Percentiles rank a stretch among this genome's conserved stretches.
Evolutionary conservation across 352 stramenopile species (phyloP).

Genomic region (Phytophthora melonis): DNA sequence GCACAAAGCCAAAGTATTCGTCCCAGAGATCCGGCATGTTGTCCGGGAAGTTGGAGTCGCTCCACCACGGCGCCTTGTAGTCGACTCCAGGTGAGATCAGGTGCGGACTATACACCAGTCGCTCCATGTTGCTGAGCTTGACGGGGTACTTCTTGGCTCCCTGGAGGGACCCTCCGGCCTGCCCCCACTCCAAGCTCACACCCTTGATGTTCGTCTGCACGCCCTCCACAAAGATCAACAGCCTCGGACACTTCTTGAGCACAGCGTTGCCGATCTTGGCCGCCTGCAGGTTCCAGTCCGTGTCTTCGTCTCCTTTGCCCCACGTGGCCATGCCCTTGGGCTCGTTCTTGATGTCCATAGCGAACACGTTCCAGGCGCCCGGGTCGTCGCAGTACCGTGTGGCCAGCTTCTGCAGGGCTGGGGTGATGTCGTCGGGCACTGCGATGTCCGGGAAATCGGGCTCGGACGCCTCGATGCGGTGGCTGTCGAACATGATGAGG

Average conservation of each 20-base stretch:
- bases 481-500: conserved; percentile 77
- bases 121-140: conserved; percentile 75
- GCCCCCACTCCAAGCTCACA: conserved; percentile 60
- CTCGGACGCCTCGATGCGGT: conserved; percentile 64
- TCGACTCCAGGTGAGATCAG: conserved; percentile 72
- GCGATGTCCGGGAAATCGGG: conserved; percentile 70
- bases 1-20: conserved; percentile 73
- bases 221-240: conserved; percentile 80
- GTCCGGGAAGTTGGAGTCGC: conserved; percentile 60
- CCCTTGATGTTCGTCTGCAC: conserved; percentile 78
- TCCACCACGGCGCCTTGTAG: conserved; percentile 72
- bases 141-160: conserved; percentile 69
- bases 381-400: conserved; percentile 72
- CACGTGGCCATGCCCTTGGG: conserved; percentile 74
- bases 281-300: conserved; percentile 74
- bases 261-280: conserved; percentile 76
- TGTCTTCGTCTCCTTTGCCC: conserved; percentile 62
- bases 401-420: conserved; percentile 61
- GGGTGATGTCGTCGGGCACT: conserved; percentile 60
- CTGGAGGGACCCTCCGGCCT: conserved; percentile 68
- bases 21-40: conserved; percentile 82
- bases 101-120: conserved; percentile 75
- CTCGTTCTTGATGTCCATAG: conserved; percentile 85
- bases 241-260: conserved; percentile 62
- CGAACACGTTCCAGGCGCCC: conserved; percentile 76